A percentile compares a stretch with the other conserved stretches of the same genome.
Evolutionary conservation across 2,329 filamentous ascomycete genomes (phyloP).

Genomic region (Fusarium marasasianum): DNA sequence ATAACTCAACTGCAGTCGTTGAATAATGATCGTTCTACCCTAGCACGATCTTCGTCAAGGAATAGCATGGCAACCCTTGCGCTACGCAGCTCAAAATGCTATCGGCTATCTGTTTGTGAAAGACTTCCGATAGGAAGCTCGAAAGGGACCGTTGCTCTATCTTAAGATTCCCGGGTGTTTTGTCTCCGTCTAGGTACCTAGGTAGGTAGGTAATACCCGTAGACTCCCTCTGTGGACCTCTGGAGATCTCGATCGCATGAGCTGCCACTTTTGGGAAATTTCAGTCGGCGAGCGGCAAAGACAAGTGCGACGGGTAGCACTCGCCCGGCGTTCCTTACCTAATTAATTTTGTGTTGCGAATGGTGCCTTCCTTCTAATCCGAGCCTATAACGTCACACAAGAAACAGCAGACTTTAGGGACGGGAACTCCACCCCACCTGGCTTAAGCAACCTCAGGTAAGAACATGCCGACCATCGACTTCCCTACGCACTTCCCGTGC

Average conservation of each 20-base stretch:
- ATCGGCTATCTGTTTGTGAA: slow-evolving; percentile 15
- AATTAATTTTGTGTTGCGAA: slow-evolving; percentile 2
- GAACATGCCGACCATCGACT: background rate
- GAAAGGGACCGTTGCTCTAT: background rate
- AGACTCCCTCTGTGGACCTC: background rate
- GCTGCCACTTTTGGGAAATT: slow-evolving; percentile 2
- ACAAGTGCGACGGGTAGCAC: slow-evolving; percentile 16
- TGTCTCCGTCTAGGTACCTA: background rate
- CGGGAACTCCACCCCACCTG: slow-evolving; percentile 23
- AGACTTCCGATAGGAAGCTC: background rate
- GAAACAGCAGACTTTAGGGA: slow-evolving; percentile 24
- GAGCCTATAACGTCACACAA: slow-evolving; percentile 39
- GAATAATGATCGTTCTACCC: slow-evolving; percentile 19
- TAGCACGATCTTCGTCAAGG: slow-evolving; percentile 10
- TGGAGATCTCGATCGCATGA: slow-evolving; percentile 29
- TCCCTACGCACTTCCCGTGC: slow-evolving; percentile 9
- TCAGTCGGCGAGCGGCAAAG: slow-evolving; percentile 9
- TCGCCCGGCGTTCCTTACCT: slow-evolving; percentile 19
- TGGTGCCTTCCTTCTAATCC: slow-evolving; percentile 19
- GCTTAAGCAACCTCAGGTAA: slow-evolving; percentile 17
- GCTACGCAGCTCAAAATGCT: background rate
- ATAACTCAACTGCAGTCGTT: background rate
- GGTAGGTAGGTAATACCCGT: background rate
- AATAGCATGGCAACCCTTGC: background rate
- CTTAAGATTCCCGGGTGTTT: background rate